Conservation (phyloP, 495 filamentous ascomycete genomes). For the Trichocladium uniseriatum region DNA sequence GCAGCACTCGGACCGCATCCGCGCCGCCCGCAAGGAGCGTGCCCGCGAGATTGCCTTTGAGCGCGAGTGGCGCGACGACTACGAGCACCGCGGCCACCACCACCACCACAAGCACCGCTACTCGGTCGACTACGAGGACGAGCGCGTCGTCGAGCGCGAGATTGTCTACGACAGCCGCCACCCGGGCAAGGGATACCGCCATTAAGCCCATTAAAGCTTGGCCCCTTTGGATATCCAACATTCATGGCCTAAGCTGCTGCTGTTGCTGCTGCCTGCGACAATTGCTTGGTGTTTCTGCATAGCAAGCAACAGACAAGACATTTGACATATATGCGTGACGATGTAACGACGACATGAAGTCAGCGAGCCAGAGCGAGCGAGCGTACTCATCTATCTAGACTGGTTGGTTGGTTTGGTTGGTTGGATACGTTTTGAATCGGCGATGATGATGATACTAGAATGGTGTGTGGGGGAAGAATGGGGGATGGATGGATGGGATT, state of each 20-base stretch:
- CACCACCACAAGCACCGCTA: constrained; percentile 25
- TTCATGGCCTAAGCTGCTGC: too few species aligned
- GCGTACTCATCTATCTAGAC: not conserved
- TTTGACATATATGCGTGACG: too few species aligned
- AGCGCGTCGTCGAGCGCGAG: constrained; percentile 51
- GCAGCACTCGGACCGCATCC: constrained; percentile 72
- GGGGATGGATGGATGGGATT: not conserved
- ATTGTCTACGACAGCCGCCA: constrained; percentile 42
- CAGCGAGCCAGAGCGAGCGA: not conserved
- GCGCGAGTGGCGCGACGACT: constrained; percentile 53
- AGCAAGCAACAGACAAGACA: too few species aligned
- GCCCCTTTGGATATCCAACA: too few species aligned
- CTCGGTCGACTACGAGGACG: constrained; percentile 40
- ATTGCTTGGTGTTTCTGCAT: too few species aligned
- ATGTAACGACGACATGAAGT: not conserved
- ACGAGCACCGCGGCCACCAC: constrained; percentile 47
- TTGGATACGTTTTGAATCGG: not conserved
- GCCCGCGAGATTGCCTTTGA: constrained; percentile 77
- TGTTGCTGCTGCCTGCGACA: too few species aligned
- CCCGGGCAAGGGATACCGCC: constrained; percentile 16
- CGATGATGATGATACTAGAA: too few species aligned
- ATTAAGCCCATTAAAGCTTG: not conserved
- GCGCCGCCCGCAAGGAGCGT: constrained; percentile 61
- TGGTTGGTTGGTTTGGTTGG: constrained; percentile 1
- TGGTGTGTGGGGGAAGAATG: too few species aligned